Evolutionary conservation across 495 filamentous ascomycete genomes (phyloP), one percentile per base, ranked within the genome.

Genomic region (Aspergillus saccharolyticus): DNA sequence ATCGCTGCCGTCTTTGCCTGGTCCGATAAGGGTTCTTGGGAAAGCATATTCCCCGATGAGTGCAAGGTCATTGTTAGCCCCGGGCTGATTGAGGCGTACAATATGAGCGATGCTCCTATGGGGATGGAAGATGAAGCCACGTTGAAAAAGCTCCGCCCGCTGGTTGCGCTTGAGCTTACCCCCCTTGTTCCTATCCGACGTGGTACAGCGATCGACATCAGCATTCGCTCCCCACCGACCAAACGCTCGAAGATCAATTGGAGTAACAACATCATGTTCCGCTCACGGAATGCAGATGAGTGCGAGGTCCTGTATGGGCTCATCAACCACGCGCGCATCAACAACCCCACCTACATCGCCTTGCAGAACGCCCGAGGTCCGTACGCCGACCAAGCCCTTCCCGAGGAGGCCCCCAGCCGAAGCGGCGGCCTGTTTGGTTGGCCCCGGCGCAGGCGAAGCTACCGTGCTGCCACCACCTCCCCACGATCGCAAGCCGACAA

Each of bases 131-230:
- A 63, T 24, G 44, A 57, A 28, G 53, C 56, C 19, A 59, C 61
- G 5, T 45, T 56, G 14, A 69, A 70, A 18, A 76, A 74, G 53
- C 74, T 70, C 24, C 75, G 78, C 3, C 89, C 90, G 3, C 74
- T 96, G 0, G 74, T 98, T 51, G 85, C 84, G 2, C 79, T 95
- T 16, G 87, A 93, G 62, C 81, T 99, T 16, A 96, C 91, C 1
- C 94, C 94, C 0, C 74, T 94, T 12, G 91, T 96, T 15, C 86
- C 89, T 61, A 83, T 97, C 44, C 85, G 93, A 58, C 85, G 90
- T 47, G 91, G 91, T 52, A 97, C 89, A 18, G 92, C 88, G 19
- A 80, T 97, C 30, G 94, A 99, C 67, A 91, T 99, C 51, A 92
- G 93, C 49, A 90, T 99, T 63, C 85, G 89, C 45, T 96, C 91